phyloP scores from a whole-genome alignment of 164 flowering plant species.

The Protea cynaroides region DNA sequence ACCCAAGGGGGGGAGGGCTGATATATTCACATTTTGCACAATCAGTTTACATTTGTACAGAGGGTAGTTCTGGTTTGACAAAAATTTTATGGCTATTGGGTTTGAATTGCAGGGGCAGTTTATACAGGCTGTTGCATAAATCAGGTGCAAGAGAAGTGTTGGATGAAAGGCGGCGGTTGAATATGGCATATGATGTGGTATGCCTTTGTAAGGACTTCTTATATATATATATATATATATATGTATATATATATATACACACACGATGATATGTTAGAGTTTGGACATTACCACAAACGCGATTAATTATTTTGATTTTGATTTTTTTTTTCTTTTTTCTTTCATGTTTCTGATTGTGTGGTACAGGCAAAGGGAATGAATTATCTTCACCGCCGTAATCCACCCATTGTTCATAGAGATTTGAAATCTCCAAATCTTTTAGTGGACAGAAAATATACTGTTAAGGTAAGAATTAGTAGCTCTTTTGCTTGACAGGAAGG shows the following conservation, averaged over 20 bases:
- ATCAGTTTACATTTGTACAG: too few species aligned
- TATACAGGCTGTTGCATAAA: slow-evolving; percentile 82
- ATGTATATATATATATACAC: too few species aligned
- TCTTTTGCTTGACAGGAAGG: too few species aligned
- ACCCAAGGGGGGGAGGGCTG: too few species aligned
- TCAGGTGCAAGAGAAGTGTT: slow-evolving; percentile 74
- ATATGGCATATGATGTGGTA: slow-evolving; percentile 98
- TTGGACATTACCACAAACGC: too few species aligned
- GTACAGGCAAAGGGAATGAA: slow-evolving; percentile 99
- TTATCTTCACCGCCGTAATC: slow-evolving; percentile 92
- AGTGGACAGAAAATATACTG: slow-evolving; percentile 93
- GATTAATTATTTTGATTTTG: neutral
- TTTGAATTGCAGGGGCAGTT: slow-evolving; percentile 76
- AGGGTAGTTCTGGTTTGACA: neutral
- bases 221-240: neutral
- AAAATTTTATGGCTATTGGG: neutral
- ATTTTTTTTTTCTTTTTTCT: neutral
- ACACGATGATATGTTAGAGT: too few species aligned
- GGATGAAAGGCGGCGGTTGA: slow-evolving; percentile 86
- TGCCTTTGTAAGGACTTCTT: slow-evolving; percentile 9
- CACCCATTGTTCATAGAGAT: slow-evolving; percentile 98
- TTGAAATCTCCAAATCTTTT: slow-evolving; percentile 94
- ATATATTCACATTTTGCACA: too few species aligned
- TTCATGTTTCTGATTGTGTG: slow-evolving; percentile 2
- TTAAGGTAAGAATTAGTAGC: slow-evolving; percentile 51